Evolutionary conservation across 768 basidiomycete species (phyloP), one percentile per base, ranked within the genome.

Genomic region (Dacryopinax primogenitus): DNA sequence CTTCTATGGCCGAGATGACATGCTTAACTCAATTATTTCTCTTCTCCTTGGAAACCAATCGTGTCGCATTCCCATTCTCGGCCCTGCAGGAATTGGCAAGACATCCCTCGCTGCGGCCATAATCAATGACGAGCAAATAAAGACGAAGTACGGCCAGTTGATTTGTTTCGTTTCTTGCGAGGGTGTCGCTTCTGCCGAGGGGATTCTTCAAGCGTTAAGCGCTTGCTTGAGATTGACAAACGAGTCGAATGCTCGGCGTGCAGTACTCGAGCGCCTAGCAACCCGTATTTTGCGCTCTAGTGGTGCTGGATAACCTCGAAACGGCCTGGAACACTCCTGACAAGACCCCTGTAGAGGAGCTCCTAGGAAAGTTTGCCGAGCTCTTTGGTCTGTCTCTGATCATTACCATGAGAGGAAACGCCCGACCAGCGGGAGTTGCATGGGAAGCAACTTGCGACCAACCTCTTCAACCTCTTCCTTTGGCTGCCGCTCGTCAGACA

Each of bases 221-320:
- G 37, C 64, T 36, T 69, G 23, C 63, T 75, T 16, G 68, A 68
- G 21, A 67, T 73, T 62, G 67, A 69, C n/a, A 63, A 64, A 9
- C 67, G 66, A 34, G 71, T 70, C 18, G 23, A 62, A 76, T 12
- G 68, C 68, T n/a, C 67, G 74, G 61, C 67, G 69, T 16, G 63
- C 65, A 3, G 67, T 68, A 72, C 63, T 63, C 44, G 6, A 67
- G 72, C n/a, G 62, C 35, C 13, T 66, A 72, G 58, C 71, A 72
- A 45, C 61, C 72, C 32, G 63, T 71, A 74, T 26, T 45, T 67
- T 23, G 51, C 61, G 67, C 74, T 9, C 47, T 78, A 30, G 32
- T 79, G 26, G 65, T 78, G 28, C 68, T 79, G 13, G 77, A 79
- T 64, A 77, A 78, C 64, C 77, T 79, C 64, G 78, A 79, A 69